Base-by-base conservation (phyloP, 495 filamentous ascomycete species). In the Hypoxylon rickii region DNA sequence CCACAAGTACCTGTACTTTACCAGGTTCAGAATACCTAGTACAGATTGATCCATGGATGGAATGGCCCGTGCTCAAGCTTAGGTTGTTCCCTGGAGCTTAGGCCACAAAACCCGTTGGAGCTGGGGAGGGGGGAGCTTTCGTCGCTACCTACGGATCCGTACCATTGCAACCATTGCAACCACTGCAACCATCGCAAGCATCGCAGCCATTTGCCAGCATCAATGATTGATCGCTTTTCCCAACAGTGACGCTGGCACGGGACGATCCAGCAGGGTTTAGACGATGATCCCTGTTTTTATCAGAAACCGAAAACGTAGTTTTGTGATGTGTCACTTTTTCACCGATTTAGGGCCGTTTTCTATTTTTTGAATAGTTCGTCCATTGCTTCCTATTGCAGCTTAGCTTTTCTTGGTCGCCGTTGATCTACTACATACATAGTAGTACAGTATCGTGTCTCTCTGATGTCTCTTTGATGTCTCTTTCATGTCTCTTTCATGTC, bases 291-390 rank as follows among this genome's bases (percentile, higher is more conserved):
- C 36, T 63, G 59, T 48, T 53, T 48, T 39, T 42, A 46, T 62
- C 52, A 57, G 18, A 53, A 62, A 42, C 33, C 24, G 24, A 29
- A 29, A 4, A 29, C 4, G 24, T 29, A 10, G 5, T 43, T 51
- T 63, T 57, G 17, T 63, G 53, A 63, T 31, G 38, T 63, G 59
- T 63, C 59, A 63, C 16, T 49, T 63, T 54, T 57, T 20, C 24
- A 12, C 18, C 53, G 59, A 63, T 63, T 51, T 41, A 29, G 24
- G 15, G 26, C 19, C 38, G 12, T 7, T 21, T 44, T 45, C 20
- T 48, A 19, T 29, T 29, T 29, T 29, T 10, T 42, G 19, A 24
- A 34, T 42, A 41, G 40, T 55, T 55, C 13, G 36, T 44, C 29
- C 15, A 13, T 55, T 26, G 19, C 16, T 47, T 55, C 43, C 33